A percentile compares a stretch with the other conserved stretches of the same genome.
Evolutionary conservation across 1,284 basidiomycete species (phyloP).

Genomic region (Athelia sp.): DNA sequence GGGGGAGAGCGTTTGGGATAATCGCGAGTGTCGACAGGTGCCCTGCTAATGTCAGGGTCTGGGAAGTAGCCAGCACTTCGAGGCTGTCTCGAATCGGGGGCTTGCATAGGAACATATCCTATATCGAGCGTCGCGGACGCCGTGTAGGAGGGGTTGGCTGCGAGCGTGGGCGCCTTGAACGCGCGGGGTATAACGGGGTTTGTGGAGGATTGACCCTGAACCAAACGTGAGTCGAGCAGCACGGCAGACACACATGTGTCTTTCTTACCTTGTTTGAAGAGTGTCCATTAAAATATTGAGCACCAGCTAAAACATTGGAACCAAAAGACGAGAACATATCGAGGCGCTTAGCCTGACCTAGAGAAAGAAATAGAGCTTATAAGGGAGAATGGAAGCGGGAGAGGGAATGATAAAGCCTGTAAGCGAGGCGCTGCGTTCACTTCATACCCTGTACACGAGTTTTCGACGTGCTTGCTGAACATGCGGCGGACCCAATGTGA

Average conservation of each 20-base stretch:
- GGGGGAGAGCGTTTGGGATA: not conserved
- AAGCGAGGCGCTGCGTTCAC: conserved; percentile 8
- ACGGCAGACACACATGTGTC: no score
- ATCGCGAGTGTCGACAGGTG: not conserved
- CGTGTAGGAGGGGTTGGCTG: conserved; percentile 21
- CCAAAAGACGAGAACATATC: conserved; percentile 1
- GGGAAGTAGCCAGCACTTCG: not conserved
- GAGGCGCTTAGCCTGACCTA: not conserved
- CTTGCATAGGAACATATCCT: conserved; percentile 32
- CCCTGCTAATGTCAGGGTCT: conserved; percentile 5
- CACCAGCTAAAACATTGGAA: not conserved
- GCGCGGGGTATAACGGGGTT: conserved; percentile 21
- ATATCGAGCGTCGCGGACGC: conserved; percentile 33
- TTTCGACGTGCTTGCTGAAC: conserved; percentile 26
- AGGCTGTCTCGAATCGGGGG: conserved; percentile 7
- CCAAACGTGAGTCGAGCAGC: no score
- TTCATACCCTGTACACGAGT: conserved; percentile 30
- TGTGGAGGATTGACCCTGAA: no score
- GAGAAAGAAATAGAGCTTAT: not conserved
- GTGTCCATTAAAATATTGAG: not conserved
- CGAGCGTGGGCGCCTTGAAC: conserved; percentile 41
- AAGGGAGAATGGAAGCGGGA: not conserved
- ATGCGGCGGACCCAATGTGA: conserved; percentile 26
- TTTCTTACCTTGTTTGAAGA: not conserved
- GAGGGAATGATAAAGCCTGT: no score